Evolutionary conservation across 164 flowering plant genomes (phyloP), one percentile per base, ranked within the genome.

Genomic region (Vitis rupestris): DNA sequence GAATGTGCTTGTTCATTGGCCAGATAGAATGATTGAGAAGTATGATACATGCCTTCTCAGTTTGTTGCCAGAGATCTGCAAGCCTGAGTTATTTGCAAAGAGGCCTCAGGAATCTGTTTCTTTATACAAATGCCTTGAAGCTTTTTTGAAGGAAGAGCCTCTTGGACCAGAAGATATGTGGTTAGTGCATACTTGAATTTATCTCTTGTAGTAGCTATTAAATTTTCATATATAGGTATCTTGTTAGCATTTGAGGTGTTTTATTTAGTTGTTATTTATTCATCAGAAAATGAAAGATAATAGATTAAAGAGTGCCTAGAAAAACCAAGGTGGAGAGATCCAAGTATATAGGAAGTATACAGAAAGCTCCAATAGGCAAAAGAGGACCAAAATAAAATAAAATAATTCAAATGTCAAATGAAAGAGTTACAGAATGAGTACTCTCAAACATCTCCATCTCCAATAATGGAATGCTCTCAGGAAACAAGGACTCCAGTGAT

Each of bases 101-200:
- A 82, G 73, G 75, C 83, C 86, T 53, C 90, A 79, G 65, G 97
- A 91, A 30, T 71, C 85, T 59, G 76, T 88, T 63, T 82, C 92
- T 60, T 68, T 91, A 55, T 88, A 82, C 72, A 76, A 78, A 67
- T 91, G 97, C 76, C 85, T 91, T 27, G 92, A 91, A 71, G 88
- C 89, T 49, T 91, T 89, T 71, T 74, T 87, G 61, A 88, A 80
- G 77, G 97, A 91, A 77, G 94, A 91, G 78, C 92, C 92, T 70
- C 74, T 91, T 23, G 94, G 94, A 75, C 97, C 90, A 50, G 91
- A 89, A 59, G 91, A 91, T 69, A 87, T 86, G 94, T 91, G 97
- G 97, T 91, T 9, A 82, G 87, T 82, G n/a, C 63, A 14, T 68
- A 19, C 61, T 30, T 27, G 27, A 23, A 23, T 23, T 23, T 51